A percentile compares a stretch with the other conserved stretches of the same genome.
phyloP scores from a whole-genome alignment of 495 filamentous ascomycete genomes.

The Cenococcum geophilum region DNA sequence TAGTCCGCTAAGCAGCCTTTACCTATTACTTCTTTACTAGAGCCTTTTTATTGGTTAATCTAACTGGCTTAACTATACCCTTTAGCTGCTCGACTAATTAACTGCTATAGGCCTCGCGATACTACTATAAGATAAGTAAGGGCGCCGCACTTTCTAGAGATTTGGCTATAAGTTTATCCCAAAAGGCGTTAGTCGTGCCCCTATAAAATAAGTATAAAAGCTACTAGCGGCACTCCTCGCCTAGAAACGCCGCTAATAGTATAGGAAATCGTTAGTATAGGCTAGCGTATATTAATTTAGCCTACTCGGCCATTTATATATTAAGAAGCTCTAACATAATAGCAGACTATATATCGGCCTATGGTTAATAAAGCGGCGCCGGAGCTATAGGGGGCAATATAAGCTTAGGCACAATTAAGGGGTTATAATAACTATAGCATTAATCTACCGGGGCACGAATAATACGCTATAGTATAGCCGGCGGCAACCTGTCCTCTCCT shows the following conservation, averaged over 20 bases:
- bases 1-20: neutral
- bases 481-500: neutral
- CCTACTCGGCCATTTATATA: neutral
- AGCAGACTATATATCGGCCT: neutral
- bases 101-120: too few species aligned
- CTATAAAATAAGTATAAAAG: neutral
- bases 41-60: neutral
- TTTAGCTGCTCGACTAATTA: too few species aligned
- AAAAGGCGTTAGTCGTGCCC: neutral
- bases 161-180: neutral
- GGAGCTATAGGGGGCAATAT: neutral
- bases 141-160: too few species aligned
- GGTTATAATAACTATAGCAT: neutral
- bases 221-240: neutral
- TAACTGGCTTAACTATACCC: too few species aligned
- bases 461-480: neutral
- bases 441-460: neutral
- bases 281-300: neutral
- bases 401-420: neutral
- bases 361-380: neutral
- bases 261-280: neutral
- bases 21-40: neutral
- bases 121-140: too few species aligned
- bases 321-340: neutral
- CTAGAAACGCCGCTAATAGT: neutral